Evolutionary conservation across 768 basidiomycete genomes (phyloP), one percentile per base, ranked within the genome.

Genomic region (Suillus lakei): DNA sequence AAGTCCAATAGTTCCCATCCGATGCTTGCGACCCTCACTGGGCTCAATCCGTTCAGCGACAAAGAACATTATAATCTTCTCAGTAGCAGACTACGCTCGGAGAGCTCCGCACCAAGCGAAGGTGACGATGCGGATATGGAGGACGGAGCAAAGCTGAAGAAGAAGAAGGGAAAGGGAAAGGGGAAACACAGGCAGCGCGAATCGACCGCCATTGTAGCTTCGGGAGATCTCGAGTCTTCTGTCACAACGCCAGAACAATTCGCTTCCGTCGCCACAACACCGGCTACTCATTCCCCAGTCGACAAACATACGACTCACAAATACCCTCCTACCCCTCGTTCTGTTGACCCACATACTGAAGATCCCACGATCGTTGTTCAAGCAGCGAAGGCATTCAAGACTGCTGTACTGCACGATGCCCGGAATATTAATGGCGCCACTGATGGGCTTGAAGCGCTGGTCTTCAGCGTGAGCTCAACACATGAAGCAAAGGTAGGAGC

Each of bases 351-450:
- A 51, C 71, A 63, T 65, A 80, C 69, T 28, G 77, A 79, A 43
- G 79, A 75, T 8, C 70, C 71, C 38, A 83, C 82, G 15, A 79
- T 80, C 12, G 83, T 83, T 1, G 75, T 83, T 23, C 80, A 83
- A 41, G 90, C 90, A 12, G 91, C 88, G 2, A 90, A 85, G 72
- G 86, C 81, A 12, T 67, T 92, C 46, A 91, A 88, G 77, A 83
- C 83, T n/a, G 89, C 88, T 1, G 82, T 92, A 8, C 75, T 92
- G 48, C 91, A 92, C 70, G 91, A 93, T 75, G 91, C 91, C 34
- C 84, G 91, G 18, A 91, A 91, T 69, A 80, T 93, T 64, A 80
- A 76, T 60, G 88, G 89, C 13, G 80, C 80, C 21, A 81, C 80
- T 32, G 79, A 82, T 41, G 80, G 78, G 28, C 73, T 77, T 39